These are phyloP conservation scores for Capniomyces stellatus DNA, from an alignment of 371 early-diverging fungal species.

Conservation along the genomic window DNA sequence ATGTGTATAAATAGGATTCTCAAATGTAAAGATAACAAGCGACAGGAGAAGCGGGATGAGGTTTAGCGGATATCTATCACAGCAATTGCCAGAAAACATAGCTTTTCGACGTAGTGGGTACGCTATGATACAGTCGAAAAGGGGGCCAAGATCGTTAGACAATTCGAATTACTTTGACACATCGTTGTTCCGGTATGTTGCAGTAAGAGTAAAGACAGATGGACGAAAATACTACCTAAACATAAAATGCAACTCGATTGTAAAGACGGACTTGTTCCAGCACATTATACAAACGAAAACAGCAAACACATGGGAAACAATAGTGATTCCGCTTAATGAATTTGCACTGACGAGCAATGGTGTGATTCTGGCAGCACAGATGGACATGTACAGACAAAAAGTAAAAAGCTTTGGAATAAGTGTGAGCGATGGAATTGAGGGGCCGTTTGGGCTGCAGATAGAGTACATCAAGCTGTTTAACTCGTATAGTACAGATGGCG, in stretches of 20 bases:
- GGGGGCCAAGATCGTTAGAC: slow-evolving; percentile 39
- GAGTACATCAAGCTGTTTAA: slow-evolving; percentile 60
- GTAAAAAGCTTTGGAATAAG: slow-evolving; percentile 81
- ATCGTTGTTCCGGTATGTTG: slow-evolving; percentile 62
- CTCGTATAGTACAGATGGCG: slow-evolving; percentile 15
- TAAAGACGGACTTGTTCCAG: slow-evolving; percentile 72
- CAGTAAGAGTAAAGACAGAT: slow-evolving; percentile 43
- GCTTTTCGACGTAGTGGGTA: slow-evolving; percentile 73
- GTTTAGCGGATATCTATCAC: slow-evolving; percentile 65
- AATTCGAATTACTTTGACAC: slow-evolving; percentile 74
- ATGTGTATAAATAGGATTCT: slow-evolving; percentile 34
- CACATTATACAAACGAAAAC: slow-evolving; percentile 68
- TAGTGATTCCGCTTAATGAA: slow-evolving; percentile 77
- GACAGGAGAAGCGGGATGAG: slow-evolving; percentile 30
- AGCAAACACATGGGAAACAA: slow-evolving; percentile 81
- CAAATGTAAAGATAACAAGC: slow-evolving; percentile 36
- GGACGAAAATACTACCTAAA: slow-evolving; percentile 73
- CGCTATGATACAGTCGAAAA: slow-evolving; percentile 61
- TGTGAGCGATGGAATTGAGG: slow-evolving; percentile 57
- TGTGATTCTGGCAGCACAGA: slow-evolving; percentile 61
- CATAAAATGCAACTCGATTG: slow-evolving; percentile 62
- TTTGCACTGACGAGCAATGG: slow-evolving; percentile 83
- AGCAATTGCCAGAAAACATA: slow-evolving; percentile 49
- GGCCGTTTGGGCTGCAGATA: slow-evolving; percentile 73
- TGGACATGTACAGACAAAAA: slow-evolving; percentile 61